These are phyloP conservation scores for Dillenia suffruticosa DNA, from an alignment of 164 flowering plant species.

Conservation along the genomic window DNA sequence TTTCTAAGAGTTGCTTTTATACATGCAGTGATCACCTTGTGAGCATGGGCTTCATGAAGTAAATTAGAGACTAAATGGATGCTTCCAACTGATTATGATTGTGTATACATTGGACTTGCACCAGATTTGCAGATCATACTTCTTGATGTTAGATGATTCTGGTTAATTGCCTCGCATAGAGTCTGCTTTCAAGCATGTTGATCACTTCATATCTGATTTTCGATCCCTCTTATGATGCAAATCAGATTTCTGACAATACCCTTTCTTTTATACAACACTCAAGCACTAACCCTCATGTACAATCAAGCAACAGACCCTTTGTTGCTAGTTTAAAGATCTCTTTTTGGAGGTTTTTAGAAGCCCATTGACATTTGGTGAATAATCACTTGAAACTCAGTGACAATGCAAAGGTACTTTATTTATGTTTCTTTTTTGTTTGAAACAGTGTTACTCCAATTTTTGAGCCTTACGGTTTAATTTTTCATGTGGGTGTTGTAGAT, in stretches of 20 bases:
- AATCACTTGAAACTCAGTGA: constrained; percentile 20
- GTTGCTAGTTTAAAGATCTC: constrained; percentile 38
- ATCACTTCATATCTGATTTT: constrained; percentile 35
- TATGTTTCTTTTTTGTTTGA: not conserved
- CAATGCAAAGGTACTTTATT: constrained; percentile 64
- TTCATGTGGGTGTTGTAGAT: constrained; percentile 36
- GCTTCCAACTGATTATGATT: too few species aligned
- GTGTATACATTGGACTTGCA: constrained; percentile 6
- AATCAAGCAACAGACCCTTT: constrained; percentile 37
- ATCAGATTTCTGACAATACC: constrained; percentile 29
- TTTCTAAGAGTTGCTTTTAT: too few species aligned
- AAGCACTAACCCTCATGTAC: constrained; percentile 25
- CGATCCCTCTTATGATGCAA: constrained; percentile 43
- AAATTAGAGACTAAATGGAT: too few species aligned
- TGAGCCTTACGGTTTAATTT: not conserved
- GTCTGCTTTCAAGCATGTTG: constrained; percentile 69
- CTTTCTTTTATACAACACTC: constrained; percentile 31
- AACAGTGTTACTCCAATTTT: not conserved
- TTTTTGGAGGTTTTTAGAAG: constrained; percentile 35
- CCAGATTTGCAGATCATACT: constrained; percentile 14
- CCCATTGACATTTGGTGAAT: constrained; percentile 33
- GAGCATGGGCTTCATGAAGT: too few species aligned
- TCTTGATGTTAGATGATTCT: constrained; percentile 40
- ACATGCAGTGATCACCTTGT: too few species aligned
- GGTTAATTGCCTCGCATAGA: constrained; percentile 49